Conservation (phyloP, 805 yeast genomes). For the Trichomonascus vanleenenianus region DNA sequence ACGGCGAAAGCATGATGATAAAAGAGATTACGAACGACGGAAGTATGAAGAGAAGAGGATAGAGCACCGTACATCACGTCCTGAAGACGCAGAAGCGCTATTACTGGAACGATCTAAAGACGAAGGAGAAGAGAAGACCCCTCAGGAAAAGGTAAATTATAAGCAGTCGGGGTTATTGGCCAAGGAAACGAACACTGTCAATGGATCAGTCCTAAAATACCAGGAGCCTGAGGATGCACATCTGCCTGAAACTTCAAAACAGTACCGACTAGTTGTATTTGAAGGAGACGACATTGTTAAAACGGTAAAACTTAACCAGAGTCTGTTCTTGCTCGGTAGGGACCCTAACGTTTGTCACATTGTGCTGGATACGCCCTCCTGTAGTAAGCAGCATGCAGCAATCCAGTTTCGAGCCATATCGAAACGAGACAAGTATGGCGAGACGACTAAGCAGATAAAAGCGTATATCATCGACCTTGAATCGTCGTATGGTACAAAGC, state of each 20-base stretch:
- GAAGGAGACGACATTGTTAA: slow-evolving; percentile 18
- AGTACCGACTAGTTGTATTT: slow-evolving; percentile 28
- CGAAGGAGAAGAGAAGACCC: background rate
- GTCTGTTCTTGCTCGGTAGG: slow-evolving; percentile 33
- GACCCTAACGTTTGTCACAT: slow-evolving; percentile 32
- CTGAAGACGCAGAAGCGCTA: background rate
- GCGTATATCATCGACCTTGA: slow-evolving; percentile 41
- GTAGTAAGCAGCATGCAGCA: slow-evolving; percentile 44
- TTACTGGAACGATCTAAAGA: background rate
- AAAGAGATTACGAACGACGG: background rate
- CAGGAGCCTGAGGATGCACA: slow-evolving; percentile 27
- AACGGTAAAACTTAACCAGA: slow-evolving; percentile 22
- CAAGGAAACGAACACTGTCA: slow-evolving; percentile 24
- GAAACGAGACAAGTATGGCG: slow-evolving; percentile 14
- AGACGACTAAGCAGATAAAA: slow-evolving; percentile 12
- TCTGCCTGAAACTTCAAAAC: slow-evolving; percentile 19
- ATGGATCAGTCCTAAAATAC: slow-evolving; percentile 34
- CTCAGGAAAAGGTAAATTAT: slow-evolving; percentile 28
- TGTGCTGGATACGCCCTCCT: slow-evolving; percentile 29
- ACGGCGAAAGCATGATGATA: background rate
- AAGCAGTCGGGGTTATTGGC: slow-evolving; percentile 38
- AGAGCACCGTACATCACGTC: background rate
- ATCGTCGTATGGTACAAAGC: slow-evolving; percentile 40
- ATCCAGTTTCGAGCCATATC: slow-evolving; percentile 34
- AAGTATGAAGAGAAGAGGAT: background rate